Evolutionary conservation across 495 filamentous ascomycete genomes (phyloP), one percentile per base, ranked within the genome.

Genomic region (Oleoguttula mirabilis): DNA sequence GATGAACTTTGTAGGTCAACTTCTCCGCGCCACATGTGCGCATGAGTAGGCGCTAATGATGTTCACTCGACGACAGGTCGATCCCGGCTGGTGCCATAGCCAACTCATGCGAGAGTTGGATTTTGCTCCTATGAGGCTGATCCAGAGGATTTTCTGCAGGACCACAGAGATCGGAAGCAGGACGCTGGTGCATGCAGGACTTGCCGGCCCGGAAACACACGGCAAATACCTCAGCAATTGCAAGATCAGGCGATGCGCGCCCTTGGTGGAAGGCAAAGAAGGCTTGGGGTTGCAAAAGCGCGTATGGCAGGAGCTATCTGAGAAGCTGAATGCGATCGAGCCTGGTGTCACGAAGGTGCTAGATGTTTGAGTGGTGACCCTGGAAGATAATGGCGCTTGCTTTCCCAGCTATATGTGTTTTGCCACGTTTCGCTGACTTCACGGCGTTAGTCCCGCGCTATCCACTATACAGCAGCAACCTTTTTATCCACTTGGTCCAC

Each of bases 1-100:
- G 16, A 43, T 68, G 16, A 68, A 66, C 48, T 47, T 43, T 25
- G 44, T 66, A n/a, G 62, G 33, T 42, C n/a, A n/a, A n/a, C n/a
- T n/a, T n/a, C n/a, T n/a, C n/a, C n/a, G n/a, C n/a, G n/a, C n/a
- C n/a, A n/a, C n/a, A n/a, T n/a, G n/a, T n/a, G n/a, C n/a, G n/a
- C n/a, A n/a, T n/a, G n/a, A n/a, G n/a, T n/a, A n/a, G n/a, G n/a
- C n/a, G n/a, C n/a, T n/a, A n/a, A n/a, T n/a, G n/a, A n/a, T n/a
- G n/a, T n/a, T n/a, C n/a, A n/a, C n/a, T n/a, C n/a, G n/a, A n/a
- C n/a, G n/a, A n/a, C n/a, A n/a, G n/a, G n/a, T n/a, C n/a, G n/a
- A 58, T 46, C 65, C 66, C 10, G 65, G 66, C 0, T 42, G 60
- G 11, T 70, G 65, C 50, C 36, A 57, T 22, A 59, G n/a, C n/a